Base-by-base conservation (phyloP, 108 stramenopile species). In the Fragilaria radians region DNA sequence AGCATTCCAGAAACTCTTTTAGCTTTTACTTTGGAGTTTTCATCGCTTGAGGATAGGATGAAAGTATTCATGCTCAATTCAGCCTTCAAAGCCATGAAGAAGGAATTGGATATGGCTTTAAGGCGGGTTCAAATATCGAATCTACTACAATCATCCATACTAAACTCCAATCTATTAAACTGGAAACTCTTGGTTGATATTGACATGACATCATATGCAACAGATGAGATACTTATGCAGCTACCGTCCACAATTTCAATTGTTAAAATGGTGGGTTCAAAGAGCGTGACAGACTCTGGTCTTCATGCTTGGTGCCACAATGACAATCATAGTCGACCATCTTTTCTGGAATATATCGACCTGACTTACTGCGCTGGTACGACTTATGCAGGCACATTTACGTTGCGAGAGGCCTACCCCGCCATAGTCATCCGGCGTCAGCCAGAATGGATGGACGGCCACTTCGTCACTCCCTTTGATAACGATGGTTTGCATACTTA, bases 381-480 rank as follows among this genome's bases (percentile, higher is more conserved):
- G 4, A 50, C 65, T 27, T 66, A 66, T 29, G 42, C 30, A 2
- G 65, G 58, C 3, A 61, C 71, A 3, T 58, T 61, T 54, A 11
- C 21, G 1, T 29, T 72, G 28, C 56, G 70, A 18, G 36, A 61
- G 21, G 21, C 27, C 2, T 26, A 66, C 1, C 49, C 53, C 0
- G 32, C 54, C 22, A 31, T 72, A 21, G 48, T 48, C 48, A 32
- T 72, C 7, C 64, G 71, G n/a, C 71, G 71, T 2, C 71, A 72
- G 30, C 71, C 71, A 19, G 64, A 65, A 67, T 72, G 71, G 71
- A 11, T 72, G 28, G 71, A 72, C 50, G 71, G 71, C 32, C 59
- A 42, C 23, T 72, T 66, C 30, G 33, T 49, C 1, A 72, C 71
- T 4, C 71, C 71, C 25, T 72, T 72, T 66, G 28, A 26, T 4